Percentiles rank a stretch among this genome's conserved stretches.
Evolutionary conservation across 345 rosid genomes (phyloP).

Genomic region (Bruguiera parviflora): DNA sequence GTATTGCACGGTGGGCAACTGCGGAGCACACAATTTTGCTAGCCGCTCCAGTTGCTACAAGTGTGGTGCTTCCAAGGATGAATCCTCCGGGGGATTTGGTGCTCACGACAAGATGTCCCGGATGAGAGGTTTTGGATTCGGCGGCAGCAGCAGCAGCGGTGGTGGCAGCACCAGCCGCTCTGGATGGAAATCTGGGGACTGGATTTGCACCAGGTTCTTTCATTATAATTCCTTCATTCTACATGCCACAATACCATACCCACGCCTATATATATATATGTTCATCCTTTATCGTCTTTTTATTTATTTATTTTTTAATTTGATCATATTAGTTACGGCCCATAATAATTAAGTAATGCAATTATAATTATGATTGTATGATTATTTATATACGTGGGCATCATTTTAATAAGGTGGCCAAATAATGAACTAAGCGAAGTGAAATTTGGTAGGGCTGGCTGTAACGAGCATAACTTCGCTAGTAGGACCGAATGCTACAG

Average conservation of each 20-base stretch:
- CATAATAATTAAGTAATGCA: not conserved
- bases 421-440: not conserved
- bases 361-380: no score
- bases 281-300: not conserved
- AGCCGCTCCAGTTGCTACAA: slow-evolving; percentile 91
- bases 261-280: not conserved
- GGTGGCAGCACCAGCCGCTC: slow-evolving; percentile 39
- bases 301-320: not conserved
- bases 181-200: slow-evolving; percentile 92
- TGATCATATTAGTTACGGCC: not conserved
- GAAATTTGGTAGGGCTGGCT: slow-evolving; percentile 49
- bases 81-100: slow-evolving; percentile 38
- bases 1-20: slow-evolving; percentile 81
- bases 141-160: slow-evolving; percentile 20
- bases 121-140: slow-evolving; percentile 40
- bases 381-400: no score
- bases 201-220: slow-evolving; percentile 78
- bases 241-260: not conserved
- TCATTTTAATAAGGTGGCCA: no score
- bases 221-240: not conserved
- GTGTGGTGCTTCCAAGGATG: slow-evolving; percentile 79
- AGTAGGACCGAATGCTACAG: slow-evolving; percentile 86
- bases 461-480: slow-evolving; percentile 92
- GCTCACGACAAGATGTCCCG: slow-evolving; percentile 35
- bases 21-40: slow-evolving; percentile 92